A percentile compares a stretch with the other conserved stretches of the same genome.
phyloP scores from a whole-genome alignment of 129 eudicot species.

The Helianthus tuberosus region DNA sequence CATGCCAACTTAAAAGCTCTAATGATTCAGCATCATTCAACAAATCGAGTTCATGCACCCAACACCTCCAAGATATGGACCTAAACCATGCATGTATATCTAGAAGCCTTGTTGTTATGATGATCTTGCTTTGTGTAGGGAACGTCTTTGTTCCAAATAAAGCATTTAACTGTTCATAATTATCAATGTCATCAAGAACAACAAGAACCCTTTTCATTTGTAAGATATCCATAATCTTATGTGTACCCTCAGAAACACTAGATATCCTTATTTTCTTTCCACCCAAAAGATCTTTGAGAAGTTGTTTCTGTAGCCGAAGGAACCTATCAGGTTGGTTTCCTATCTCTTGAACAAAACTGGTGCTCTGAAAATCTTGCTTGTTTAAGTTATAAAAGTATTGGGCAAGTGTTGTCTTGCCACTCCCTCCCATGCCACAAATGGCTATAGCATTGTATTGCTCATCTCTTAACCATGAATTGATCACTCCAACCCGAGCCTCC shows the following conservation, averaged over 20 bases:
- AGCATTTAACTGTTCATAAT: constrained; percentile 4
- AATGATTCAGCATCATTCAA: constrained; percentile 16
- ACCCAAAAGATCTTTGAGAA: constrained; percentile 1
- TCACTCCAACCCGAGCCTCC: constrained; percentile 5
- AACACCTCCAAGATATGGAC: constrained; percentile 4
- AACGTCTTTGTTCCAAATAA: constrained; percentile 17
- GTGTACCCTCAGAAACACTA: constrained; percentile 7
- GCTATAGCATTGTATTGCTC: constrained; percentile 4
- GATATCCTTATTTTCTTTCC: constrained; percentile 1
- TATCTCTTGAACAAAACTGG: background rate
- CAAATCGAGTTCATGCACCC: background rate
- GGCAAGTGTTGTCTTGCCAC: constrained; percentile 28
- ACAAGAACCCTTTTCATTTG: constrained; percentile 5
- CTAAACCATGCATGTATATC: constrained; percentile 10
- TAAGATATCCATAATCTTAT: constrained; percentile 2
- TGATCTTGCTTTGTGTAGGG: constrained; percentile 14
- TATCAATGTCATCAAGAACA: constrained; percentile 28
- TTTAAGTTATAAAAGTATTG: constrained; percentile 21
- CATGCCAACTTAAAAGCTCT: constrained; percentile 18
- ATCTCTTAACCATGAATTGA: constrained; percentile 7
- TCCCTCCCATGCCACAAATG: constrained; percentile 24
- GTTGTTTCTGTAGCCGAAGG: constrained; percentile 18
- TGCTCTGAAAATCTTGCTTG: constrained; percentile 7
- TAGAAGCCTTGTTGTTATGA: constrained; percentile 13
- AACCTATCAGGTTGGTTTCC: constrained; percentile 21